Conservation (phyloP, 2,329 filamentous ascomycete species). For the Colletotrichum melonis region DNA sequence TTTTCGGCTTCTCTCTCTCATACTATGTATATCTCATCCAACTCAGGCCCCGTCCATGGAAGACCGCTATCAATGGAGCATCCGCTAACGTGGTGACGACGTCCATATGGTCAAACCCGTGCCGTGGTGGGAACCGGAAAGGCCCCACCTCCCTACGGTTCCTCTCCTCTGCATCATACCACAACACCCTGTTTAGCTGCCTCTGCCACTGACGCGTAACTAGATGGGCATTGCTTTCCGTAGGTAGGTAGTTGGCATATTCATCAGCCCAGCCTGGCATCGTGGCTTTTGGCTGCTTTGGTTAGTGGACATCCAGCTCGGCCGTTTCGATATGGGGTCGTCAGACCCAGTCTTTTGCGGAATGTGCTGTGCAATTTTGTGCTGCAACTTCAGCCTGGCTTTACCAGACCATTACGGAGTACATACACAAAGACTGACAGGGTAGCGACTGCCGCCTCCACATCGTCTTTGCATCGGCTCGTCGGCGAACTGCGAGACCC, state of each 20-base stretch:
- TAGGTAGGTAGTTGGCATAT: not conserved
- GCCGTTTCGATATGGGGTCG: not conserved
- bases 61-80: too few relatives aligned
- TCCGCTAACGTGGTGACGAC: too few relatives aligned
- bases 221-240: not conserved
- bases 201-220: not conserved
- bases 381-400: not conserved
- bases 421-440: not conserved
- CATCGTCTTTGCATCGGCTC: slow-evolving; percentile 28
- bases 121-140: not conserved
- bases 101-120: not conserved
- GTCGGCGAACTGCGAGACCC: slow-evolving; percentile 33
- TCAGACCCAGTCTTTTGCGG: not conserved
- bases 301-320: not conserved
- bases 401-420: too few relatives aligned
- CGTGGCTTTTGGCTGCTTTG: not conserved
- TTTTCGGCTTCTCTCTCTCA: not conserved
- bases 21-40: too few relatives aligned
- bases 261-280: not conserved
- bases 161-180: not conserved
- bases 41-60: too few relatives aligned
- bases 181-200: not conserved
- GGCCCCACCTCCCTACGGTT: not conserved
- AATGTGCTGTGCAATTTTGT: not conserved
- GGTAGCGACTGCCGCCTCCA: slow-evolving; percentile 18